Percentiles rank a stretch among this genome's conserved stretches.
These are phyloP conservation scores for Pleurotus giganteus DNA, from an alignment of 768 basidiomycete species.

Conservation along the genomic window DNA sequence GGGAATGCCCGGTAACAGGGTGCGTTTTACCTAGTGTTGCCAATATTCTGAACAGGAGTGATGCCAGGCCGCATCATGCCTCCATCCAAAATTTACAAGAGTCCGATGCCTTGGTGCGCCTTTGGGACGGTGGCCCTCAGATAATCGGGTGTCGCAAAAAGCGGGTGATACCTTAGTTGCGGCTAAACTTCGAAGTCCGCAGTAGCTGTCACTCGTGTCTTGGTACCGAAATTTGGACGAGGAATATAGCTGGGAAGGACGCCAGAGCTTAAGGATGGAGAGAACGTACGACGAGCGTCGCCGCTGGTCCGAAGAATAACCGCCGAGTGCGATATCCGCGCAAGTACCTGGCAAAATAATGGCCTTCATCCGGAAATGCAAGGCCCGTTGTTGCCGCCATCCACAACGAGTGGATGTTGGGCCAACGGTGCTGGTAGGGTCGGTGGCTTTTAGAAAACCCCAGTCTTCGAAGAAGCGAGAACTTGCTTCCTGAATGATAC, in stretches of 20 bases:
- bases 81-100: too few relatives aligned
- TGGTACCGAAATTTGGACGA: conserved; percentile 7
- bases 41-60: too few relatives aligned
- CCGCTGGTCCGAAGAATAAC: neutral
- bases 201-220: neutral
- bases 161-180: neutral
- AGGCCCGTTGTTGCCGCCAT: neutral
- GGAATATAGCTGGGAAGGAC: neutral
- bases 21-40: neutral
- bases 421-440: neutral
- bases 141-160: neutral
- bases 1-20: neutral
- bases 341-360: neutral
- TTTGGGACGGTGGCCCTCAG: neutral
- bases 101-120: too few relatives aligned
- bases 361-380: neutral
- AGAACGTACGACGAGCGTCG: neutral
- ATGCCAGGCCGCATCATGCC: too few relatives aligned
- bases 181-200: conserved; percentile 3
- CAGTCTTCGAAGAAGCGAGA: neutral
- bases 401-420: neutral
- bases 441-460: neutral
- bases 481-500: neutral
- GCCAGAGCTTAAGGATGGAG: neutral
- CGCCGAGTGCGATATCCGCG: neutral